Conservation (phyloP, 805 yeast genomes). For the Yarrowia osloensis region DNA sequence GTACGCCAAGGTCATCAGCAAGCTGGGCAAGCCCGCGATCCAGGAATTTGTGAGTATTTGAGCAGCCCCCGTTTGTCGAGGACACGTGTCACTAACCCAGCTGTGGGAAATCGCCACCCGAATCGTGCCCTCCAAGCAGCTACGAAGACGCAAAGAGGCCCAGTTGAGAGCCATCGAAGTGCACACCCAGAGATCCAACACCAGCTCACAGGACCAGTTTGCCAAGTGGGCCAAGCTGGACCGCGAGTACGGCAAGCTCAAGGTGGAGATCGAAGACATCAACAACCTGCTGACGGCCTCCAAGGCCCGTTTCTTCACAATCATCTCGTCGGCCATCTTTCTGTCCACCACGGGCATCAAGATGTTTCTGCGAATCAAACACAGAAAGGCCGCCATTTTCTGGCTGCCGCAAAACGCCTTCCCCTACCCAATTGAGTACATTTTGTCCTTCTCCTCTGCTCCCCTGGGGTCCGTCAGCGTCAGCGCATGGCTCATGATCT, state of each 20-base stretch:
- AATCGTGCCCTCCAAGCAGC: conserved; percentile 44
- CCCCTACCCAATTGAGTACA: conserved; percentile 58
- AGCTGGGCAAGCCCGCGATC: conserved; percentile 44
- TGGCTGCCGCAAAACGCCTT: conserved; percentile 60
- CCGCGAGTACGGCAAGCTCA: conserved; percentile 62
- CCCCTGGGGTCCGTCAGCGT: conserved; percentile 63
- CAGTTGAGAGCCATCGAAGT: conserved; percentile 51
- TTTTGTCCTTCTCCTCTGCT: conserved; percentile 65
- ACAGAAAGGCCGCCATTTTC: conserved; percentile 56
- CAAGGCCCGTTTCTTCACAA: conserved; percentile 44
- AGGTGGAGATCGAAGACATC: conserved; percentile 52
- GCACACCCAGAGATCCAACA: conserved; percentile 55
- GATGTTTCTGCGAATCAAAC: conserved; percentile 53
- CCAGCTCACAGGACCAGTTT: conserved; percentile 90
- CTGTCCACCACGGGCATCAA: conserved; percentile 46
- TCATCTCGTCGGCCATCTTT: conserved; percentile 45
- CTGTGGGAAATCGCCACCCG: conserved; percentile 47
- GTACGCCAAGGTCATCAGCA: conserved; percentile 44
- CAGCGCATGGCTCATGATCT: conserved; percentile 54
- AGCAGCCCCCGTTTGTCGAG: conserved; percentile 22
- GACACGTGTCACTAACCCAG: conserved; percentile 21
- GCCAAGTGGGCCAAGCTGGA: conserved; percentile 95
- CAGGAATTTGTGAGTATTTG: conserved; percentile 36
- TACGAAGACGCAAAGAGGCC: conserved; percentile 41
- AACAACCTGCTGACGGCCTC: conserved; percentile 38